These are phyloP conservation scores for Solanum piurae DNA, from an alignment of 257 asterid species.

Conservation along the genomic window DNA sequence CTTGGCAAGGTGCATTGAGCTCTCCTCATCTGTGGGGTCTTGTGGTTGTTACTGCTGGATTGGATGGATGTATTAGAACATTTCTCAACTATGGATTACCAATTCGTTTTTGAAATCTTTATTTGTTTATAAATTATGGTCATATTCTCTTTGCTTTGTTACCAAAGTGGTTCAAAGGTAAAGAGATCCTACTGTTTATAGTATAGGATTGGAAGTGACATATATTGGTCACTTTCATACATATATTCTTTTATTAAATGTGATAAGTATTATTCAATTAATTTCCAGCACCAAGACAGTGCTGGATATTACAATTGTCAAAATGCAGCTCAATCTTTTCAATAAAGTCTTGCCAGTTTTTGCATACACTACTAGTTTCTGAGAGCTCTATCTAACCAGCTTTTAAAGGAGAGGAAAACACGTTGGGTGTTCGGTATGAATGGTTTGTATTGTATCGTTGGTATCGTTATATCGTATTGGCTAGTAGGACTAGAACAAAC, in stretches of 20 bases:
- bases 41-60: slow-evolving; percentile 84
- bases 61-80: slow-evolving; percentile 85
- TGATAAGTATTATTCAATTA: background rate
- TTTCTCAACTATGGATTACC: slow-evolving; percentile 84
- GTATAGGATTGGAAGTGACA: background rate
- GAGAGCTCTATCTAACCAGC: background rate
- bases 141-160: background rate
- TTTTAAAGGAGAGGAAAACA: too few relatives aligned
- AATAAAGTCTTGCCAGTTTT: background rate
- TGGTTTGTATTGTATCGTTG: too few relatives aligned
- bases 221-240: background rate
- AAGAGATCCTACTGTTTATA: background rate
- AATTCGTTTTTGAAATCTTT: slow-evolving; percentile 36
- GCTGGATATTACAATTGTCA: background rate
- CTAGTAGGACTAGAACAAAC: too few relatives aligned
- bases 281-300: background rate
- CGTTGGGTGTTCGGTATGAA: too few relatives aligned
- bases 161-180: background rate
- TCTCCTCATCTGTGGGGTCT: slow-evolving; percentile 78
- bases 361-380: background rate
- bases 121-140: background rate
- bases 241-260: background rate
- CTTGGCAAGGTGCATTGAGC: slow-evolving; percentile 45
- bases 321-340: background rate
- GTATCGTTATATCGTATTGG: too few relatives aligned